Conservation (phyloP, 1,284 basidiomycete species). For the Heterobasidion irregulare region DNA sequence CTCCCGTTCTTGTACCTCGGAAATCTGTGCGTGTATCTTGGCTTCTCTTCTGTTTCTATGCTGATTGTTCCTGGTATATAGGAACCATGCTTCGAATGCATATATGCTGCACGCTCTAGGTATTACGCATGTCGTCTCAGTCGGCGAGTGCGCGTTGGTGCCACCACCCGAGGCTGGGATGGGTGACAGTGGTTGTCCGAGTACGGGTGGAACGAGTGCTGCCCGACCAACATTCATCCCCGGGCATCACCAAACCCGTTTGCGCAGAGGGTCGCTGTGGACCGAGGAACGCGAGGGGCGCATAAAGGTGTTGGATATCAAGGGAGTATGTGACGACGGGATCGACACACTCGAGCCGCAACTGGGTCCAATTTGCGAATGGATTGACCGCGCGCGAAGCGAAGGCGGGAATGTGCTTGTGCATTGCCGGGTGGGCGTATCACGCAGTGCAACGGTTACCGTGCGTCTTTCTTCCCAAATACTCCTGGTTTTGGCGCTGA, state of each 20-base stretch:
- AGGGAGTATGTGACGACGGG: slow-evolving; percentile 89
- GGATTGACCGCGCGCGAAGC: slow-evolving; percentile 83
- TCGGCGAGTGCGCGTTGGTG: slow-evolving; percentile 87
- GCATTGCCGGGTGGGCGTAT: slow-evolving; percentile 95
- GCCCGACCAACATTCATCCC: slow-evolving; percentile 19
- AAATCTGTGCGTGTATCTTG: slow-evolving; percentile 61
- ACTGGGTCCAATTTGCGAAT: slow-evolving; percentile 81
- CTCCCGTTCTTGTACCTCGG: slow-evolving; percentile 94
- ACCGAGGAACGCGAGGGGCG: slow-evolving; percentile 81
- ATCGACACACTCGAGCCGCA: slow-evolving; percentile 91
- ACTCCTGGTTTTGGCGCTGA: not conserved
- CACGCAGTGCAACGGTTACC: slow-evolving; percentile 87
- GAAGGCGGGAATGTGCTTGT: slow-evolving; percentile 88
- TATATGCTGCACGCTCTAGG: slow-evolving; percentile 95
- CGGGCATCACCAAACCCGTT: slow-evolving; percentile 19
- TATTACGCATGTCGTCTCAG: slow-evolving; percentile 95
- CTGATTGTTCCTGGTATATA: slow-evolving; percentile 20
- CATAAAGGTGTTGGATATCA: slow-evolving; percentile 85
- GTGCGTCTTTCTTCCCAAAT: slow-evolving; percentile 31
- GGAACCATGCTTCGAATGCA: slow-evolving; percentile 90
- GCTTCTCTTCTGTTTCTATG: slow-evolving; percentile 5
- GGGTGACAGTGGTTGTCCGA: slow-evolving; percentile 8
- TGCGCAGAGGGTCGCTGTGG: slow-evolving; percentile 71
- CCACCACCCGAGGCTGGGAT: slow-evolving; percentile 41
- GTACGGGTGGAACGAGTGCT: slow-evolving; percentile 15